These are phyloP conservation scores for Megacollybia platyphylla DNA, from an alignment of 1,284 basidiomycete species.

Conservation along the genomic window DNA sequence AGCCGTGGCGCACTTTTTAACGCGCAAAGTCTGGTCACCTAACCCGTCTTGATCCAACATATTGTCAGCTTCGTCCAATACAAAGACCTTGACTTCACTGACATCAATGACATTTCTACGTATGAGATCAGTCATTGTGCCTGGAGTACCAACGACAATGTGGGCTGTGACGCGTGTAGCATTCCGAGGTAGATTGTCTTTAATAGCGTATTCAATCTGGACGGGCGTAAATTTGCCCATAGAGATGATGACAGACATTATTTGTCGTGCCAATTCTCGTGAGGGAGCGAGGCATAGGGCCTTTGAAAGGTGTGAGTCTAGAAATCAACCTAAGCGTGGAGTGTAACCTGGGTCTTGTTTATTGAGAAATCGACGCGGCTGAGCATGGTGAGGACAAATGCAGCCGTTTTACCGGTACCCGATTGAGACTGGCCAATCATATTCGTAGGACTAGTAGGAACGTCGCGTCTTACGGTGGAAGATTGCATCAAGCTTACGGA, in stretches of 20 bases:
- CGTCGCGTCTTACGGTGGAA: neutral
- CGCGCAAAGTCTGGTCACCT: conserved; percentile 91
- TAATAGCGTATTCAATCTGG: conserved; percentile 91
- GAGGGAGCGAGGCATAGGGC: conserved; percentile 91
- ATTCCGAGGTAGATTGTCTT: conserved; percentile 61
- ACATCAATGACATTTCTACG: conserved; percentile 66
- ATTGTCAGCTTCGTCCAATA: conserved; percentile 97
- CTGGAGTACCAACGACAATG: conserved; percentile 93
- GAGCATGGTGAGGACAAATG: conserved; percentile 96
- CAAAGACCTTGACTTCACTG: conserved; percentile 81
- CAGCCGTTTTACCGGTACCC: conserved; percentile 98
- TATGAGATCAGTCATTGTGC: conserved; percentile 86
- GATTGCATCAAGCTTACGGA: conserved; percentile 47
- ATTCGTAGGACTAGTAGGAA: conserved; percentile 66
- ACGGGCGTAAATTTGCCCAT: conserved; percentile 95
- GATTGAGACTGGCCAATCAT: conserved; percentile 99
- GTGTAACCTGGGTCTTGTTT: conserved; percentile 71
- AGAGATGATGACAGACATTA: conserved; percentile 86
- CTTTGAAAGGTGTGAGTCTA: conserved; percentile 21
- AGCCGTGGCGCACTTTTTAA: conserved; percentile 70
- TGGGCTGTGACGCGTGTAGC: conserved; percentile 77
- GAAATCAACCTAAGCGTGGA: conserved; percentile 5
- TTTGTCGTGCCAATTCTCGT: conserved; percentile 94
- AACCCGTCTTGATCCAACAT: conserved; percentile 95
- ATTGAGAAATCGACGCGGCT: conserved; percentile 82